phyloP scores from a whole-genome alignment of 2,329 filamentous ascomycete species.

The Neonectria neomacrospora region DNA sequence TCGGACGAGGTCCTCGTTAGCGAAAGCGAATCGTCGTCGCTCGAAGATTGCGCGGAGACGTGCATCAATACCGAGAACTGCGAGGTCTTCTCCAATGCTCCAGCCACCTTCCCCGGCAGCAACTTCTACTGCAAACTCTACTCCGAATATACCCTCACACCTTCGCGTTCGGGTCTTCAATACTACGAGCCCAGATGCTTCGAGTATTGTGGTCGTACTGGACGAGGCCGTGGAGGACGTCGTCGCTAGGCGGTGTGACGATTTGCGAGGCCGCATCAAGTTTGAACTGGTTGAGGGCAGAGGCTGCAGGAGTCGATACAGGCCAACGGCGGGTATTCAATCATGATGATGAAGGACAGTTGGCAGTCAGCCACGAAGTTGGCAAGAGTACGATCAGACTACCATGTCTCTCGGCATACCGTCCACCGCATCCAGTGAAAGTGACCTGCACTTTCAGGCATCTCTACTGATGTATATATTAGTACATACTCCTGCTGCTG shows the following conservation, averaged over 20 bases:
- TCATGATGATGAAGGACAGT: no score
- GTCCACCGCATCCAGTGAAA: no score
- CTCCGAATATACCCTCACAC: not conserved
- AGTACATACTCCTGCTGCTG: no score
- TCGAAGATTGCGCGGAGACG: not conserved
- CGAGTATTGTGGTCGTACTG: not conserved
- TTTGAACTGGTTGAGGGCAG: no score
- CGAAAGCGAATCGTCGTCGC: not conserved
- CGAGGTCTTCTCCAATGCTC: not conserved
- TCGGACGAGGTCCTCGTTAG: not conserved
- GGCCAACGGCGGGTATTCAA: no score
- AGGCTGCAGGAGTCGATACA: no score
- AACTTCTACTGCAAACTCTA: not conserved
- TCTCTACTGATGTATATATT: no score
- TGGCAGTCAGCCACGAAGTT: no score
- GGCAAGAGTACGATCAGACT: no score
- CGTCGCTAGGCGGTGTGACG: not conserved
- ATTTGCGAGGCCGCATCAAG: not conserved
- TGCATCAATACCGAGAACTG: not conserved
- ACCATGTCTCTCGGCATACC: no score
- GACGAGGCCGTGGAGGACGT: not conserved
- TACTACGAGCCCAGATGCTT: not conserved
- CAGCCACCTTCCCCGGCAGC: not conserved
- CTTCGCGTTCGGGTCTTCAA: not conserved
- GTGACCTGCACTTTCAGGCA: no score